Evolutionary conservation across 495 filamentous ascomycete species (phyloP).

Genomic region (Trichoderma parareesei): DNA sequence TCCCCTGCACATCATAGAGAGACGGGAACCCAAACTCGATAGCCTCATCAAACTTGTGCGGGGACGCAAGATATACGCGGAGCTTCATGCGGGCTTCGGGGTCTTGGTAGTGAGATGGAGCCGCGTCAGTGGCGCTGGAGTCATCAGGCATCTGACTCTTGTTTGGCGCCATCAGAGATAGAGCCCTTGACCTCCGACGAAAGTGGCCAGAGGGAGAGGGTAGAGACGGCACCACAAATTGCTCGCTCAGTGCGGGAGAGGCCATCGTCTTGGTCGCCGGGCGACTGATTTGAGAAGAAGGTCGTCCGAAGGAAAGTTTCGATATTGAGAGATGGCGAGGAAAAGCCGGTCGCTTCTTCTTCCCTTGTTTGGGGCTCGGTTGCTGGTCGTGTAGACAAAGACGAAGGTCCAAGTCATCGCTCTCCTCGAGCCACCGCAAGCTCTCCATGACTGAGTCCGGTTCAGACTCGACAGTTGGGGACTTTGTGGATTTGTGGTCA

Average conservation of each 20-base stretch:
- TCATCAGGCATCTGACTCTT: conserved; percentile 30
- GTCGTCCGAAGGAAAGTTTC: conserved; percentile 47
- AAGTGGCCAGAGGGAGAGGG: conserved; percentile 18
- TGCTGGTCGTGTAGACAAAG: conserved; percentile 50
- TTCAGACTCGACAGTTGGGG: conserved; percentile 28
- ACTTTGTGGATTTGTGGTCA: conserved; percentile 22
- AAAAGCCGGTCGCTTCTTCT: conserved; percentile 38
- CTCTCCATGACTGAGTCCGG: conserved; percentile 33
- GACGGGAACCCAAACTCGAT: conserved; percentile 89
- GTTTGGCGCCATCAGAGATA: conserved; percentile 42
- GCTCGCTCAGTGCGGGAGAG: conserved; percentile 13
- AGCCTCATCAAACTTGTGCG: conserved; percentile 92
- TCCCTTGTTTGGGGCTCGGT: conserved; percentile 19
- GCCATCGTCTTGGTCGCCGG: conserved; percentile 30
- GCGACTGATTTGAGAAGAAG: conserved; percentile 33
- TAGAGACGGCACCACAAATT: neutral
- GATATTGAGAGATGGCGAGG: conserved; percentile 45
- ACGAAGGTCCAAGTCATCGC: conserved; percentile 64
- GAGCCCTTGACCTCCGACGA: conserved; percentile 39
- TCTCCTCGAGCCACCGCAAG: conserved; percentile 75
- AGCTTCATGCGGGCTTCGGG: conserved; percentile 82
- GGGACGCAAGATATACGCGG: conserved; percentile 80
- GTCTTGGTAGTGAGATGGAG: conserved; percentile 79
- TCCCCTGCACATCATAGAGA: conserved; percentile 27
- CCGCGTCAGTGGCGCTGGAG: conserved; percentile 53